phyloP scores from a whole-genome alignment of 2,329 filamentous ascomycete genomes.

The Stromatinia cepivora region DNA sequence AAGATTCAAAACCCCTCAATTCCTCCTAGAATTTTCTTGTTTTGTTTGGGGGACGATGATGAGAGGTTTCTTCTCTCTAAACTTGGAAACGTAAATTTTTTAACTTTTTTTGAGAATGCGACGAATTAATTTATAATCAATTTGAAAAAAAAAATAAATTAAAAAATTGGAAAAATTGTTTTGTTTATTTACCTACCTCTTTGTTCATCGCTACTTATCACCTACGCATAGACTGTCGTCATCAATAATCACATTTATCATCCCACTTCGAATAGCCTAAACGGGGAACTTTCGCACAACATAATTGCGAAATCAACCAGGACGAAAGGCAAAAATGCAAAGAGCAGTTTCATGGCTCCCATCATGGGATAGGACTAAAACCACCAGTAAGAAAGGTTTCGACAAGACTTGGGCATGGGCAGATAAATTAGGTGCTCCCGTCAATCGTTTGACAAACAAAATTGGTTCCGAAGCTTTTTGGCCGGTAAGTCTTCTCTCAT shows the following conservation, averaged over 20 bases:
- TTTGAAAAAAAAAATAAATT: neutral
- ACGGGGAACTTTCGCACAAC: slow-evolving; percentile 23
- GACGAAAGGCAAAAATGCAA: slow-evolving; percentile 37
- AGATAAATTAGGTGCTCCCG: slow-evolving; percentile 68
- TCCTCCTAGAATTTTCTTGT: neutral
- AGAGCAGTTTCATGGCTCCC: slow-evolving; percentile 40
- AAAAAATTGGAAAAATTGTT: neutral
- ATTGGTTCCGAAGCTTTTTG: slow-evolving; percentile 80
- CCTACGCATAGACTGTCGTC: slow-evolving; percentile 17
- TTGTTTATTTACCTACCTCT: neutral
- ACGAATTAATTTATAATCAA: slow-evolving; percentile 13
- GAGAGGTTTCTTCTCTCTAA: neutral
- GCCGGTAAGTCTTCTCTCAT: slow-evolving; percentile 49
- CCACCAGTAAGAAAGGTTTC: slow-evolving; percentile 63
- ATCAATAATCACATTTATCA: slow-evolving; percentile 7
- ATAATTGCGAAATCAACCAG: slow-evolving; percentile 32
- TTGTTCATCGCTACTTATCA: neutral
- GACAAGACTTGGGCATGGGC: slow-evolving; percentile 70
- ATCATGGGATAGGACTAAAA: slow-evolving; percentile 57
- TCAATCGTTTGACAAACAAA: slow-evolving; percentile 80
- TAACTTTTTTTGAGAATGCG: slow-evolving; percentile 16
- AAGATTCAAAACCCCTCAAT: slow-evolving; percentile 13
- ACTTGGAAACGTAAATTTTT: neutral
- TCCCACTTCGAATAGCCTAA: slow-evolving; percentile 22
- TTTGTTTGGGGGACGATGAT: slow-evolving; percentile 2